These are phyloP conservation scores for Paxillus involutus DNA, from an alignment of 768 basidiomycete species.

Conservation along the genomic window DNA sequence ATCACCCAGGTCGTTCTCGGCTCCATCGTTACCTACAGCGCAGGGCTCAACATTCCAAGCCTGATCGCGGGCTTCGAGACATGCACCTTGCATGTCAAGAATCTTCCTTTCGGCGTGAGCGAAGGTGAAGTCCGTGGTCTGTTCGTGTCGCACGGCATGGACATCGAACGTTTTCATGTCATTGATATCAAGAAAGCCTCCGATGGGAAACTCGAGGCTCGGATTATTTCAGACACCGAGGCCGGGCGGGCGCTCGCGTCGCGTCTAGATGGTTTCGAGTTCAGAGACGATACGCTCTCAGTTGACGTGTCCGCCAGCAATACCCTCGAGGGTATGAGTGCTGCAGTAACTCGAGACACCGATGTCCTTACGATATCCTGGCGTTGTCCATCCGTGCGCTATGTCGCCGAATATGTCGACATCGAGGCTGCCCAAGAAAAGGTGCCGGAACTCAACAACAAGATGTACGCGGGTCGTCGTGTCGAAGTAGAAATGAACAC, in stretches of 20 bases:
- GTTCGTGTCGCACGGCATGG: constrained; percentile 43
- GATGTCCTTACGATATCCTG: constrained; percentile 52
- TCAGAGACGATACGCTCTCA: constrained; percentile 40
- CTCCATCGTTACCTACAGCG: constrained; percentile 48
- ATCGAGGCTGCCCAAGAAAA: constrained; percentile 24
- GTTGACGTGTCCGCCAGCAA: constrained; percentile 44
- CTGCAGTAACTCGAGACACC: constrained; percentile 27
- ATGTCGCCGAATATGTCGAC: constrained; percentile 43
- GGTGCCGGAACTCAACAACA: constrained; percentile 37
- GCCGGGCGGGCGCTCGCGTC: constrained; percentile 41
- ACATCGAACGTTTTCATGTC: constrained; percentile 32
- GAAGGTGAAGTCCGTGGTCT: constrained; percentile 41
- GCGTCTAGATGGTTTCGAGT: constrained; percentile 49
- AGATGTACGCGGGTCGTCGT: constrained; percentile 37
- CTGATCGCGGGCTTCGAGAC: constrained; percentile 55
- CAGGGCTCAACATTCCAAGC: constrained; percentile 46
- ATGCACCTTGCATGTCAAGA: constrained; percentile 45
- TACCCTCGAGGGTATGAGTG: constrained; percentile 42
- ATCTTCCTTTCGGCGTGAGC: constrained; percentile 42
- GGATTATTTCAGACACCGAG: constrained; percentile 41
- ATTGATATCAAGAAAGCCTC: constrained; percentile 29
- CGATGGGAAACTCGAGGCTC: constrained; percentile 37
- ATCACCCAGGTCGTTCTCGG: constrained; percentile 45
- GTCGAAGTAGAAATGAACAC: constrained; percentile 47
- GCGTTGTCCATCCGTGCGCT: constrained; percentile 45